Conservation (phyloP, 2,329 filamentous ascomycete species). For the Sclerotinia nivalis region DNA sequence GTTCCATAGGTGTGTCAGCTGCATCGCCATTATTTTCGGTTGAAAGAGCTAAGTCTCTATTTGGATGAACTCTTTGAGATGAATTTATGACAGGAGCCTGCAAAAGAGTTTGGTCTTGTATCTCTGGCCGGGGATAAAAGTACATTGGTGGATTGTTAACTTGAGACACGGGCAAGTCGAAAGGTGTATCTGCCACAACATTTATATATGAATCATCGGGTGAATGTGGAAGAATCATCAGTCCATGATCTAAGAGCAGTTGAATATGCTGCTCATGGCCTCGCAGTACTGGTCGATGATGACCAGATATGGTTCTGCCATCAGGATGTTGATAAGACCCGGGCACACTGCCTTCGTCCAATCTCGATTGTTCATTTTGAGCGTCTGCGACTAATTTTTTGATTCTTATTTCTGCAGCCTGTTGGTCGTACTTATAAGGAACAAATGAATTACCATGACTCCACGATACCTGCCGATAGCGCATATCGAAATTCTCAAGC, state of each 20-base stretch:
- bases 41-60: not conserved
- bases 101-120: not conserved
- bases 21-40: too few species aligned
- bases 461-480: not conserved
- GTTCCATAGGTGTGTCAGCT: too few species aligned
- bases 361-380: not conserved
- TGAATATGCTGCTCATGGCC: not conserved
- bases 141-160: not conserved
- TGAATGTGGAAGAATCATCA: not conserved
- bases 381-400: not conserved
- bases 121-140: not conserved
- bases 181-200: not conserved
- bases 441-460: not conserved
- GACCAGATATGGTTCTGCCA: not conserved
- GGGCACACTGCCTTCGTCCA: not conserved
- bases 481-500: rapidly evolving
- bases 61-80: not conserved
- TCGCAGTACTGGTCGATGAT: not conserved
- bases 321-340: not conserved
- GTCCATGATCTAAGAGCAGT: not conserved
- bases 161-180: not conserved
- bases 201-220: not conserved
- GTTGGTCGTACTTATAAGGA: not conserved
- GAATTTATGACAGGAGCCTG: too few species aligned
- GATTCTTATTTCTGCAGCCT: not conserved